phyloP scores from a whole-genome alignment of 1,284 basidiomycete species.

The Malassezia pachydermatis region DNA sequence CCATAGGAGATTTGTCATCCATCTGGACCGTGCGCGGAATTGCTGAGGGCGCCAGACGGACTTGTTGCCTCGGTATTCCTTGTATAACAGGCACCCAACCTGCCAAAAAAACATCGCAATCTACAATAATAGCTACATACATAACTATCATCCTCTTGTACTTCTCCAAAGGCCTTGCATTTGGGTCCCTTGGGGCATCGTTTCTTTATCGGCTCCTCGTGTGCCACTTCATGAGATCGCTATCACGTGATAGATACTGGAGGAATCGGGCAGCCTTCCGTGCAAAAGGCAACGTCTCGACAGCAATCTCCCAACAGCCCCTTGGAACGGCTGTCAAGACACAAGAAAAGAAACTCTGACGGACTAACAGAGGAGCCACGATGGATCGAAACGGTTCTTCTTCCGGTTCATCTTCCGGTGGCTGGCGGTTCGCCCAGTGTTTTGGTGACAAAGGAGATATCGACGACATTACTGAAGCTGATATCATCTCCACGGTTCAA shows the following conservation, averaged over 20 bases:
- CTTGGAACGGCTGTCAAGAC: neutral
- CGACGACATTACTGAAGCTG: slow-evolving; percentile 97
- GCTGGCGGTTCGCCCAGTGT: slow-evolving; percentile 97
- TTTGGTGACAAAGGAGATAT: slow-evolving; percentile 72
- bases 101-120: too few relatives aligned
- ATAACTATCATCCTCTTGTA: too few relatives aligned
- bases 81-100: too few relatives aligned
- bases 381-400: slow-evolving; percentile 31
- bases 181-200: too few relatives aligned
- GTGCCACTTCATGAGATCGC: too few relatives aligned
- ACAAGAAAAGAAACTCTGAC: neutral
- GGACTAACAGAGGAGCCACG: neutral
- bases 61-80: too few relatives aligned
- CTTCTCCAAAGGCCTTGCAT: too few relatives aligned
- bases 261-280: slow-evolving; percentile 4
- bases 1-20: slow-evolving; percentile 11
- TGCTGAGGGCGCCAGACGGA: too few relatives aligned
- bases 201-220: too few relatives aligned
- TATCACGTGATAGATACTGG: slow-evolving; percentile 6
- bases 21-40: slow-evolving; percentile 16
- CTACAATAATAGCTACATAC: too few relatives aligned
- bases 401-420: slow-evolving; percentile 30
- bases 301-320: neutral
- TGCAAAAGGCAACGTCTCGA: neutral
- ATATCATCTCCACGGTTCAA: slow-evolving; percentile 70